Conservation (phyloP, 805 yeast species). For the Candida verbasci region DNA sequence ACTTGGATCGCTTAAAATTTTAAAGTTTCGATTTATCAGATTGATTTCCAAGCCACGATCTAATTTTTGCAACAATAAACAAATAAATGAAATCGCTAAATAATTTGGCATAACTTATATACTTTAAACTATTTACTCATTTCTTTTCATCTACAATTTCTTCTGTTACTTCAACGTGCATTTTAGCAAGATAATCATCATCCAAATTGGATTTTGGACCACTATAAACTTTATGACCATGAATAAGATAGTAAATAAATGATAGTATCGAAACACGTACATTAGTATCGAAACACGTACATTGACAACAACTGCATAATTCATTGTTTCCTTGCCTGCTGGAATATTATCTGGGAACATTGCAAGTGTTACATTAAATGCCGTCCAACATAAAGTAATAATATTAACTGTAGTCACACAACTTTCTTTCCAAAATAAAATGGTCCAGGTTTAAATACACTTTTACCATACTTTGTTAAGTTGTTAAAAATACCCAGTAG, state of each 20-base stretch:
- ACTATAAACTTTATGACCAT: slow-evolving; percentile 50
- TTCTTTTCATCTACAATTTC: not conserved
- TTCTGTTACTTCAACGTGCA: not conserved
- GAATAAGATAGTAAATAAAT: slow-evolving; percentile 44
- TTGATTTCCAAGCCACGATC: too few relatives aligned
- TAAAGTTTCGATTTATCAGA: too few relatives aligned
- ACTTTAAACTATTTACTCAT: too few relatives aligned
- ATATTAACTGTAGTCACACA: slow-evolving; percentile 44
- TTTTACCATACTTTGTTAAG: slow-evolving; percentile 39
- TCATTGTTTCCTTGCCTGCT: slow-evolving; percentile 50
- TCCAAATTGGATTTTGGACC: slow-evolving; percentile 46
- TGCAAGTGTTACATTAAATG: slow-evolving; percentile 49
- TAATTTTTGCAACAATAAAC: too few relatives aligned
- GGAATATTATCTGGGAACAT: slow-evolving; percentile 54
- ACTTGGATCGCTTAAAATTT: too few relatives aligned
- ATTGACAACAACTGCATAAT: slow-evolving; percentile 63
- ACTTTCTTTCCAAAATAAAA: slow-evolving; percentile 53
- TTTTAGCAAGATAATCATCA: slow-evolving; percentile 11
- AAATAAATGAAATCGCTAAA: too few relatives aligned
- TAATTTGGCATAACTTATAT: too few relatives aligned
- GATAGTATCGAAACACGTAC: slow-evolving; percentile 58
- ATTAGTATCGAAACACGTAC: too few relatives aligned
- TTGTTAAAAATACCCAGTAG: slow-evolving; percentile 51
- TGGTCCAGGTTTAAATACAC: slow-evolving; percentile 59
- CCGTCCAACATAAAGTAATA: slow-evolving; percentile 45